Evolutionary conservation across 148 eudicot genomes (phyloP).

Genomic region (Persicaria maculosa): DNA sequence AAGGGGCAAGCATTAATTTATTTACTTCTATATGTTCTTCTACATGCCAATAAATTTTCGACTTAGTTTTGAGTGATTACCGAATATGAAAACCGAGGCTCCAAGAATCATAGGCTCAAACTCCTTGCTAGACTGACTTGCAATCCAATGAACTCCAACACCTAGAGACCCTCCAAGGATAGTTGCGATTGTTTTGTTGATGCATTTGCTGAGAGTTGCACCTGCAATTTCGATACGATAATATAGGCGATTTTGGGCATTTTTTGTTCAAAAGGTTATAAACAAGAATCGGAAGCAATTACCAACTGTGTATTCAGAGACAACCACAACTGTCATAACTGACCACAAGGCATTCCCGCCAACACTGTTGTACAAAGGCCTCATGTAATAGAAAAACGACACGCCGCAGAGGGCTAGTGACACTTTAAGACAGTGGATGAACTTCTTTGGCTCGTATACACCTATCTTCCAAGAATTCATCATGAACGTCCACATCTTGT

Average conservation of each 20-base stretch:
- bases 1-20: constrained; percentile 2
- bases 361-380: constrained; percentile 75
- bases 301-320: constrained; percentile 83
- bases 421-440: constrained; percentile 68
- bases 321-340: constrained; percentile 86
- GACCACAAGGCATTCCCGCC: constrained; percentile 99
- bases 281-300: background rate
- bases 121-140: constrained; percentile 44
- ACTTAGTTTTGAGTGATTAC: constrained; percentile 21
- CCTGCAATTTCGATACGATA: constrained; percentile 31
- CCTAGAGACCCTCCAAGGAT: constrained; percentile 61
- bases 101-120: constrained; percentile 61
- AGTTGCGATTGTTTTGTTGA: constrained; percentile 57
- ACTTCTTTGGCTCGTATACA: constrained; percentile 57
- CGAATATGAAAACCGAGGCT: constrained; percentile 49
- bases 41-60: background rate
- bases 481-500: constrained; percentile 39
- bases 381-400: constrained; percentile 75
- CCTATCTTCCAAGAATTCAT: constrained; percentile 53
- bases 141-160: constrained; percentile 68
- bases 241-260: too few species aligned
- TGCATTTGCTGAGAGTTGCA: constrained; percentile 59
- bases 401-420: constrained; percentile 68
- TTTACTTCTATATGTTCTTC: background rate
- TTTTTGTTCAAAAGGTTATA: background rate